Conservation (phyloP, 768 basidiomycete species). For the Tephrocybe sp. region DNA sequence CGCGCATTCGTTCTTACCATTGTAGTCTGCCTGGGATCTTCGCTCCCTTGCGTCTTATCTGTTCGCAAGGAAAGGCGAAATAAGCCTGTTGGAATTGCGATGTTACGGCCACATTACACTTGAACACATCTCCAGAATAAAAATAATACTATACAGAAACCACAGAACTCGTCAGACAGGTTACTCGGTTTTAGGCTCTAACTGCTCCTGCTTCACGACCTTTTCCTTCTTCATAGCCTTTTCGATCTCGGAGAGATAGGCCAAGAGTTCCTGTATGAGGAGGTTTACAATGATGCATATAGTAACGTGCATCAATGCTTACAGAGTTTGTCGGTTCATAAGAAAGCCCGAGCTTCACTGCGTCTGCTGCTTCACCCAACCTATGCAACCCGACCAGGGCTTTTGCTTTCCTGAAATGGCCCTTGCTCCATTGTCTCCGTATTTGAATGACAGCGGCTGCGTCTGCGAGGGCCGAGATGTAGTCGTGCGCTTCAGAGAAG, state of each 20-base stretch:
- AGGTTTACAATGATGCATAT: neutral
- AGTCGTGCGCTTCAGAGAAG: conserved; percentile 74
- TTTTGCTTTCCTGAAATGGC: conserved; percentile 92
- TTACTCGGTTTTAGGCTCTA: conserved; percentile 12
- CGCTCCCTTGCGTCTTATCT: no score
- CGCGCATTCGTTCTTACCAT: no score
- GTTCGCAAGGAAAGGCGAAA: neutral
- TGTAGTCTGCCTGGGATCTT: no score
- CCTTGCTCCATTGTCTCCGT: conserved; percentile 91
- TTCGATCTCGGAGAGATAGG: conserved; percentile 21
- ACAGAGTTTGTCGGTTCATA: conserved; percentile 67
- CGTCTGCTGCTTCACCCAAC: conserved; percentile 76
- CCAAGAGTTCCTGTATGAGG: conserved; percentile 16
- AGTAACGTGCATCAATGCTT: conserved; percentile 8
- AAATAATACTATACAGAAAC: conserved; percentile 6
- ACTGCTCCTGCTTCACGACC: conserved; percentile 8
- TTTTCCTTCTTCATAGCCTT: conserved; percentile 15
- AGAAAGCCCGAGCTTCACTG: conserved; percentile 78
- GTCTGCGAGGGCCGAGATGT: conserved; percentile 77
- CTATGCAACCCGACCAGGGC: conserved; percentile 75
- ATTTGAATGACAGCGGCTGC: conserved; percentile 88
- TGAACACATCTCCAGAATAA: neutral
- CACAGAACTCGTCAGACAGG: neutral
- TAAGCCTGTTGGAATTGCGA: conserved; percentile 3
- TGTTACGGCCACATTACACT: conserved; percentile 7